Base-by-base conservation (phyloP, 495 filamentous ascomycete genomes). In the Friedmanniomyces simplex region DNA sequence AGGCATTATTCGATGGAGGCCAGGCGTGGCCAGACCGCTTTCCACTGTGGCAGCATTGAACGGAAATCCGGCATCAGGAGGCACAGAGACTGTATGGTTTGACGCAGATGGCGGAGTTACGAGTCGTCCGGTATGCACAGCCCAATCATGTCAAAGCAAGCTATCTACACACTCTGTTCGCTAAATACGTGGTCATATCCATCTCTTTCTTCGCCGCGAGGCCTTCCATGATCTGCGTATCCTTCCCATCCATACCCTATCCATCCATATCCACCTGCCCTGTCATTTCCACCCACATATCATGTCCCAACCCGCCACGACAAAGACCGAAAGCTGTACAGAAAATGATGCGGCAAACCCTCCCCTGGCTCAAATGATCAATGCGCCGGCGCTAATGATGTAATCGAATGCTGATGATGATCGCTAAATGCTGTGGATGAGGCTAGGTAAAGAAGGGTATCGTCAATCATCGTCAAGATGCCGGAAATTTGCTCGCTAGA, bases 371-470 rank as follows among this genome's bases (percentile, higher is more conserved):
- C n/a, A 37, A 32, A 10, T 32, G 39, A 20, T 43, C 14, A 43
- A 26, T 49, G 46, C 46, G 46, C 21, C 46, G 24, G 46, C 46
- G 46, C 46, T 49, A 16, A 49, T 49, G 46, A 24, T n/a, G 43
- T 49, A 18, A 43, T 5, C 5, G 41, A 49, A 49, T 24, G 20
- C 20, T 24, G 7, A 49, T 24, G 46, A 28, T 24, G 21, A n/a
- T 21, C 25, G 46, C 21, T 49, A 24, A 16, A 24, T 21, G 46
- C 25, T 8, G 10, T 22, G 7, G 43, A 49, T 2, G 46, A 49
- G 25, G 13, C 13, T 28, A 5, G 12, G 5, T 49, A 28, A 24
- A 49, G 46, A 49, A 49, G 46, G 46, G 46, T 49, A 49, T 49
- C 24, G 46, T 49, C 11, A 26, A 24, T 49, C 46, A 21, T 49